Conservation (phyloP, 2,329 filamentous ascomycete species). For the Sclerotiophoma versabilis region DNA sequence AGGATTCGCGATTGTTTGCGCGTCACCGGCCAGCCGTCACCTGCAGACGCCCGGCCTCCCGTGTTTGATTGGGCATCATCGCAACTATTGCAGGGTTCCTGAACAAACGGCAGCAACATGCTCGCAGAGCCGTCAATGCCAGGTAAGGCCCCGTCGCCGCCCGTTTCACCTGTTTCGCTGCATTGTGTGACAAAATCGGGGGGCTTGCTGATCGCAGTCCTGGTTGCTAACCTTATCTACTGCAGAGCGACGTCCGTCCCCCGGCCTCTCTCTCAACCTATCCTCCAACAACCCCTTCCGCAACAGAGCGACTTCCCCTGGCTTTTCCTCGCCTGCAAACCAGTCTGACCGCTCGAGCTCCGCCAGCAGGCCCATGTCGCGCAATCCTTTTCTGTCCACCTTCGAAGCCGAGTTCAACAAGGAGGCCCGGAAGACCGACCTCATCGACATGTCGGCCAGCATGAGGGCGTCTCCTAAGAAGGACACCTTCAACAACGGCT, state of each 20-base stretch:
- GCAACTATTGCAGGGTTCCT: slow-evolving; percentile 43
- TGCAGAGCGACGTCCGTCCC: slow-evolving; percentile 57
- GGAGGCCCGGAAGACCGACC: slow-evolving; percentile 37
- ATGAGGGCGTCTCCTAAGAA: slow-evolving; percentile 55
- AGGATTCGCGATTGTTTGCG: slow-evolving; percentile 24
- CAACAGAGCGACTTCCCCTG: slow-evolving; percentile 72
- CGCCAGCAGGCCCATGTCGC: slow-evolving; percentile 72
- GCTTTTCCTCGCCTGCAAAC: slow-evolving; percentile 43
- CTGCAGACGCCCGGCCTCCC: slow-evolving; percentile 30
- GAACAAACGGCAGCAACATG: slow-evolving; percentile 48
- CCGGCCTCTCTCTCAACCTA: slow-evolving; percentile 69
- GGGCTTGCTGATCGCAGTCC: slow-evolving; percentile 33
- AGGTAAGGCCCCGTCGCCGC: slow-evolving; percentile 48
- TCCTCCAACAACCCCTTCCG: slow-evolving; percentile 80
- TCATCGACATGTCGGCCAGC: slow-evolving; percentile 49
- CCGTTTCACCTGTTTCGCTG: slow-evolving; percentile 42
- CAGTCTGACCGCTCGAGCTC: slow-evolving; percentile 46
- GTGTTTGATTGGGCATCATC: slow-evolving; percentile 42
- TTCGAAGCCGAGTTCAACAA: slow-evolving; percentile 53
- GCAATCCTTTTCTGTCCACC: slow-evolving; percentile 77
- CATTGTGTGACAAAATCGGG: slow-evolving; percentile 37
- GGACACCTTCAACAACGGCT: slow-evolving; percentile 49
- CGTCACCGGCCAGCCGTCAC: slow-evolving; percentile 33
- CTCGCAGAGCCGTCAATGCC: slow-evolving; percentile 52
- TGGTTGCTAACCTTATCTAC: slow-evolving; percentile 21